Base-by-base conservation (phyloP, 2,329 filamentous ascomycete species). In the Fusarium brevicatenulatum region DNA sequence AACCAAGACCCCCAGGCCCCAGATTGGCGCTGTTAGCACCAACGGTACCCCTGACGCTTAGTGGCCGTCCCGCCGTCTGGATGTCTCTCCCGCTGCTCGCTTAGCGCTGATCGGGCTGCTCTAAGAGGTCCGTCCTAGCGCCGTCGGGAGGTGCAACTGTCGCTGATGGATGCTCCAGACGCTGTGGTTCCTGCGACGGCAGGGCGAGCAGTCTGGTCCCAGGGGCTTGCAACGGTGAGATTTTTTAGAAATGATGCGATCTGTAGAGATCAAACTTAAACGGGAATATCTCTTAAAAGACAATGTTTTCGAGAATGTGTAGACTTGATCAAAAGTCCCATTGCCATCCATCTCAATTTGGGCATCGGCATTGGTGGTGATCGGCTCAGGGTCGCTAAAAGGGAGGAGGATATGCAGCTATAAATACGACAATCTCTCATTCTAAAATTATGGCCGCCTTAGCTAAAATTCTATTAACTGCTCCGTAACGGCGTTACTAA, bases 11-110 rank as follows among this genome's bases (percentile, higher is more conserved):
- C 72, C 72, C 68, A 59, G 66, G 73, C 77, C 77, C 77, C 76
- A 78, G 77, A 79, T 79, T 79, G 77, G 73, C 78, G 77, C 69
- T 74, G 66, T 68, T 73, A 76, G 76, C 72, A 77, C 72, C 64
- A 39, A 67, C 73, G 59, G 65, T 55, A 74, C 75, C 75, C 74
- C 72, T 77, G 73, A 68, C 62, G 54, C 62, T 68, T 74, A 77
- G 74, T 73, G 76, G 70, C 67, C 75, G 73, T 77, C 75, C 75
- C 73, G 75, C 65, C 61, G 66, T 72, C 65, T 72, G 59, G 72
- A 70, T 70, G 63, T 70, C 65, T 68, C 54, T 76, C 72, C 66
- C 72, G 73, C 67, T 70, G 64, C 66, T 77, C 75, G 75, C 75
- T 77, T 76, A 76, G 65, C 71, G 76, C 72, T 77, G 75, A 77